Evolutionary conservation across 2,329 filamentous ascomycete genomes (phyloP), one percentile per base, ranked within the genome.

Genomic region (Shiraia sp.): DNA sequence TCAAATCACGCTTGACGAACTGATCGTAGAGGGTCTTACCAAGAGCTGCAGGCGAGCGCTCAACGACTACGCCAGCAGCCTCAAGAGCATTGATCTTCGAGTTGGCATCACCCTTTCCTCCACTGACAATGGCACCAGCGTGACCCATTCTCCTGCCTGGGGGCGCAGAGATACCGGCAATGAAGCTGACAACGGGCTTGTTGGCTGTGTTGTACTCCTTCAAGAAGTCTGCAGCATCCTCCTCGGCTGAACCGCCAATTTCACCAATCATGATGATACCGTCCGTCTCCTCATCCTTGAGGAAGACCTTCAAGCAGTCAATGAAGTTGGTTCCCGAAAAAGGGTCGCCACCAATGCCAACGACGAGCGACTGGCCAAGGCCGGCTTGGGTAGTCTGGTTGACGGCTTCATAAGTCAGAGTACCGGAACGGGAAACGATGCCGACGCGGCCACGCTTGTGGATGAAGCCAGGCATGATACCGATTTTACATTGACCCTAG

Each of bases 201-300:
- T 90, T 87, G 72, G 85, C 79, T 47, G 85, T 91, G 82, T 99
- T 97, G 80, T 93, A 83, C 71, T 84, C 79, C 79, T 88, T 90
- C 70, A 97, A 78, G 81, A 95, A 99, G 65, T 97, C 93, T 65
- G 93, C 92, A 27, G 93, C 93, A 65, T 99, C 93, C 79, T 99
- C 93, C 79, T 99, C 93, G 46, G 93, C 93, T 47, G 88, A 89
- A 53, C 93, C 93, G 75, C 93, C 93, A 71, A 99, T 97, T 79
- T 97, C 93, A 70, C 93, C 93, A 72, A 99, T 97, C 93, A 99
- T 96, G 79, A 99, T 96, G 77, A 99, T 96, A 70, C 93, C 93
- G 71, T 99, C 93, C 27, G 93, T 99, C 78, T 96, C 90, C 72
- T 87, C 81, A 73, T 99, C 93, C 73, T 95, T 80, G 63, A 96